Evolutionary conservation across 805 yeast species (phyloP).

Genomic region (Lachancea waltii): DNA sequence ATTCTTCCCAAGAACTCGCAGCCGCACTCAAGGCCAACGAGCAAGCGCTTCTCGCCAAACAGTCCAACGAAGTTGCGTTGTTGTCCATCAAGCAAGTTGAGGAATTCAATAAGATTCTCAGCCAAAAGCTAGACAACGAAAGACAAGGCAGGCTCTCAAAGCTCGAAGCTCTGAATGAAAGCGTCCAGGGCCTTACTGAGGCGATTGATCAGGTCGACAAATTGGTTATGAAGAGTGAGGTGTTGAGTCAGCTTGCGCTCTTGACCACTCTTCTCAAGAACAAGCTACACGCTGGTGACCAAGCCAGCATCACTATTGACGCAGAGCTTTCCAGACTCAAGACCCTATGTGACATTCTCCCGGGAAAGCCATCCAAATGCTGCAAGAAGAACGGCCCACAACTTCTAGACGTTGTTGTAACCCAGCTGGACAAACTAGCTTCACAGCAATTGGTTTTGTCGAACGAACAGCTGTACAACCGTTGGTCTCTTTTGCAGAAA

Average conservation of each 20-base stretch:
- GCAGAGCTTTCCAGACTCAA: constrained; percentile 31
- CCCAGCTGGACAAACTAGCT: constrained; percentile 40
- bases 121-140: constrained; percentile 58
- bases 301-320: constrained; percentile 30
- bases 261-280: constrained; percentile 20
- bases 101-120: constrained; percentile 53
- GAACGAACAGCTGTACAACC: constrained; percentile 65
- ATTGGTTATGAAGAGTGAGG: constrained; percentile 34
- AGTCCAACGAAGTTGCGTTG: constrained; percentile 63
- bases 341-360: constrained; percentile 22
- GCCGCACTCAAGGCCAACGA: constrained; percentile 64
- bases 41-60: constrained; percentile 58
- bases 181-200: constrained; percentile 42
- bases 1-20: constrained; percentile 50
- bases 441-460: constrained; percentile 56
- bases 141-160: constrained; percentile 73
- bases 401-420: constrained; percentile 26
- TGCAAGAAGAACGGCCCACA: constrained; percentile 17
- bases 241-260: constrained; percentile 26
- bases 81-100: constrained; percentile 64
- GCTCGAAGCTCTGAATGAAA: constrained; percentile 51
- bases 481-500: constrained; percentile 75
- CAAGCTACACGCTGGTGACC: constrained; percentile 18
- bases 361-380: constrained; percentile 20
- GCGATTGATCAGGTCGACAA: constrained; percentile 38